Base-by-base conservation (phyloP, 2,329 filamentous ascomycete genomes). In the Nemania sp. region DNA sequence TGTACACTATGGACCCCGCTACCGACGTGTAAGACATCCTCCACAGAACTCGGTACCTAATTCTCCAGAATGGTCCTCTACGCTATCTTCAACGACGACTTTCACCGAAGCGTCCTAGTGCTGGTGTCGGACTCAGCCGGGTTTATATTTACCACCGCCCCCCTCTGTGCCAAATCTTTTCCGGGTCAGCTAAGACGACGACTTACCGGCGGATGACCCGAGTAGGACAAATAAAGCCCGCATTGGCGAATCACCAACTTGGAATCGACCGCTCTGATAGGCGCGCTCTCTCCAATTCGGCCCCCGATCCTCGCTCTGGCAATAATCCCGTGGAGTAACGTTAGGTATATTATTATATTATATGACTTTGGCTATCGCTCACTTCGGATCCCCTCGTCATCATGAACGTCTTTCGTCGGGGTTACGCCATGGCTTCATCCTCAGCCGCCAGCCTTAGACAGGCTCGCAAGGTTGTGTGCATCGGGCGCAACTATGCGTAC, bases 401-500 rank as follows among this genome's bases (percentile, higher is more conserved):
- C 56, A 74, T 74, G 72, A 73, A 72, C 62, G 68, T 75, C 39
- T 75, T 76, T 61, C 72, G 69, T 62, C 72, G 74, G 60, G 68
- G 70, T 32, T 74, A 75, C 69, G 72, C 79, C 43, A 74, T 60
- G 54, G 58, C 63, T 42, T 58, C 63, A 40, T 53, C 77, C 67
- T 78, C 80, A 59, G 79, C 80, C 46, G 76, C 78, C 35, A 74
- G 77, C 21, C 72, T 85, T 57, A 82, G 79, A 71, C 79, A 81
- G 54, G 85, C 85, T 21, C 81, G 84, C 64, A 91, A 97, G 82
- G 86, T 96, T 57, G 90, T 97, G 74, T 97, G 94, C 79, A 96
- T 98, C 73, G 92, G 92, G 69, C 87, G 95, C 71, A 96, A 99
- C 82, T 99, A 97, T 83, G 94, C 93, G 90, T 95, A 78, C 75